Evolutionary conservation across 352 stramenopile species (phyloP), one percentile per base, ranked within the genome.

Genomic region (Pythium dissimile): DNA sequence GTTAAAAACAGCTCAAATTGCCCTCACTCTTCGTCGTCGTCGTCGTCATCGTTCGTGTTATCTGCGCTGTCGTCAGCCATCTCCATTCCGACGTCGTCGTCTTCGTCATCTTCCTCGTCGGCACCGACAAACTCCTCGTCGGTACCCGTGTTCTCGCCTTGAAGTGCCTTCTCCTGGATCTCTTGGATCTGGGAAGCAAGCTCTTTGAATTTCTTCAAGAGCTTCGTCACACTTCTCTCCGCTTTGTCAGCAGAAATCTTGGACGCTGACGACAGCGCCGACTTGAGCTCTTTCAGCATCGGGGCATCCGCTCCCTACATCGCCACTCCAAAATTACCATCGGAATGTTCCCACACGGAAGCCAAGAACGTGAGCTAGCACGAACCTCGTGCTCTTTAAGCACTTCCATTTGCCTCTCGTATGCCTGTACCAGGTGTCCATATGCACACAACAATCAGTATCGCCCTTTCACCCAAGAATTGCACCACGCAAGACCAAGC

Each of bases 371-470:
- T 6, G 5, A 50, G 24, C 24, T 27, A 37, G 27, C 26, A 50
- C 59, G 50, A 43, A 84, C 76, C 75, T 90, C 80, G 47, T 91
- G 80, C 42, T 87, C 72, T 57, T 69, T 68, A 34, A 94, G 67
- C 38, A 84, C 80, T 18, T 88, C 57, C 64, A 94, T 94, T 69
- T 94, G 84, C 69, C 87, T 91, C 55, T 89, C 72, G 55, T 94
- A 94, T 8, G 84, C 84, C 66, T 77, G 30, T n/a, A n/a, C n/a
- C n/a, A n/a, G n/a, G n/a, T n/a, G n/a, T n/a, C n/a, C n/a, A n/a
- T n/a, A n/a, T n/a, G n/a, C n/a, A n/a, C 5, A 58, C 2, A 49
- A 3, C 35, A 44, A 59, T 15, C 8, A 18, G 51, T 1, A 6
- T 11, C 23, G 31, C 15, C 9, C 12, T 37, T 23, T 43, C 47